These are phyloP conservation scores for Cucumis hystrix DNA, from an alignment of 306 rosid genomes.

Conservation along the genomic window DNA sequence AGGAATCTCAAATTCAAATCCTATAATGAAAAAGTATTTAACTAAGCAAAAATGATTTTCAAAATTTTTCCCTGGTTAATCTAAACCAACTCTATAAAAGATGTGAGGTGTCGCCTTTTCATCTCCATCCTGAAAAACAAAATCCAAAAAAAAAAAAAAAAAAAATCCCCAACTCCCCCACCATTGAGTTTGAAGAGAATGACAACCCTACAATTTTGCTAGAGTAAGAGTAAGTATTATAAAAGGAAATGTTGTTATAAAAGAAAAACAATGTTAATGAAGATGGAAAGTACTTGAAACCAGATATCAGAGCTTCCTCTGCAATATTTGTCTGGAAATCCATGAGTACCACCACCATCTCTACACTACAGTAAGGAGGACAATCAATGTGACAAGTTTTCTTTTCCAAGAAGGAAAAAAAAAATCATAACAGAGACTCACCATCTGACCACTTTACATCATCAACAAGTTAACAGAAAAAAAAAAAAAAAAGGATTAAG, in stretches of 20 bases:
- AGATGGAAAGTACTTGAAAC: neutral
- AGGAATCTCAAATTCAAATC: no score
- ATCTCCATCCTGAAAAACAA: no score
- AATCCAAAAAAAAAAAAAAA: no score
- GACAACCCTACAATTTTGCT: neutral
- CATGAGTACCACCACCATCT: neutral
- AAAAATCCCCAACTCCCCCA: neutral
- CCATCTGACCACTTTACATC: conserved; percentile 3
- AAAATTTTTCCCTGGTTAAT: no score
- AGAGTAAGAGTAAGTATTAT: neutral
- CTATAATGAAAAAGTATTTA: no score
- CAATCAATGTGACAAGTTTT: neutral
- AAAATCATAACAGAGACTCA: conserved; percentile 1
- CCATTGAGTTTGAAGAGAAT: neutral
- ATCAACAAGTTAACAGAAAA: neutral
- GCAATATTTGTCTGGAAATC: neutral
- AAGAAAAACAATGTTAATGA: neutral
- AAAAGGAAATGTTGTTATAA: neutral
- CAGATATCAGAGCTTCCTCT: neutral
- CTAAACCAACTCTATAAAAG: no score
- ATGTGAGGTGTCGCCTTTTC: no score
- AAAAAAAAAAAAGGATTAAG: neutral
- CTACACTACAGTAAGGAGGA: conserved; percentile 2
- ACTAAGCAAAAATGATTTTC: no score
- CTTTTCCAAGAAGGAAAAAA: neutral